Evolutionary conservation across 495 filamentous ascomycete genomes (phyloP), one percentile per base, ranked within the genome.

Genomic region (Aspergillus panamensis): DNA sequence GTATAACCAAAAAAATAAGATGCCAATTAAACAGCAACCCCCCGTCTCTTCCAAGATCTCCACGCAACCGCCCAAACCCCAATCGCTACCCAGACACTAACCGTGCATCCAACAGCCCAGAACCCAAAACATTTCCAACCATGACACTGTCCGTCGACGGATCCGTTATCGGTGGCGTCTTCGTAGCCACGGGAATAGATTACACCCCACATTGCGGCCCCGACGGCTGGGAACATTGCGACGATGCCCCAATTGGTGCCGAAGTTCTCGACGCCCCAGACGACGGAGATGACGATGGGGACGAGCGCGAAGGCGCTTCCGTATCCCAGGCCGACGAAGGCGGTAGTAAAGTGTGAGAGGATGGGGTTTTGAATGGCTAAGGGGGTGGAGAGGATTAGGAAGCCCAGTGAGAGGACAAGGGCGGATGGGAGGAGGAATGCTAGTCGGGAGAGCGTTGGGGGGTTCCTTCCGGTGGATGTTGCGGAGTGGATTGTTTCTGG

Each of bases 241-340:
- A 98, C 86, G 58, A 97, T 91, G 13, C 94, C 94, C 87, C 93
- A 98, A 63, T 98, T 97, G 3, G 94, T 98, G 57, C 90, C 94
- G 69, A 97, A 97, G 71, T 97, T 98, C 74, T 96, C 90, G 2
- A 96, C 91, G 35, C 94, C 94, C 94, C 94, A 98, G 44, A 97
- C 92, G 21, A 96, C 90, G 51, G 83, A 88, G 62, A 97, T 85
- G 58, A 97, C 88, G 66, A 97, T 96, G 3, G 94, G 94, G 0
- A 86, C 84, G 13, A 98, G 81, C 39, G 84, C 88, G 74, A 98
- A 98, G 39, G 89, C 83, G 25, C 91, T 91, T 45, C 94, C 94
- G 66, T 98, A 98, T 40, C 93, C 93, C 35, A 91, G 83, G 30
- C 94, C 94, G 31, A 97, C 82, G 12, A 90, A 75, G 0, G 86